These are phyloP conservation scores for Coelastrella sp. DNA, from an alignment of 139 green algal species.

Conservation along the genomic window DNA sequence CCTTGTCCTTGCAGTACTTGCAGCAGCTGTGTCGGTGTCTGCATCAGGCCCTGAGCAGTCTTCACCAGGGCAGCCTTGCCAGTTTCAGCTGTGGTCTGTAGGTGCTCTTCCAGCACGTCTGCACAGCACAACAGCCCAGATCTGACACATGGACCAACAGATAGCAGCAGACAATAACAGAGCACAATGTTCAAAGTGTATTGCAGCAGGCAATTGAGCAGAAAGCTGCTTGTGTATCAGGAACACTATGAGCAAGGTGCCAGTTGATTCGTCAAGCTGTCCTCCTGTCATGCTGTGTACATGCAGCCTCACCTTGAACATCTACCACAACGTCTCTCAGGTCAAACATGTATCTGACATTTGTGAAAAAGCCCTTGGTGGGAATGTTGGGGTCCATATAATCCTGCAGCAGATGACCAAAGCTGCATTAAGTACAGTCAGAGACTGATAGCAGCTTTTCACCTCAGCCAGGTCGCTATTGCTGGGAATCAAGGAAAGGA, in stretches of 20 bases:
- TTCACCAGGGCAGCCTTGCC: conserved; percentile 49
- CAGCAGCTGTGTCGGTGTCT: conserved; percentile 48
- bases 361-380: conserved; percentile 76
- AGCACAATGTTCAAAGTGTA: too few species aligned
- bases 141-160: too few species aligned
- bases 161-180: too few species aligned
- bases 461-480: too few species aligned
- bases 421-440: too few species aligned
- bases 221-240: too few species aligned
- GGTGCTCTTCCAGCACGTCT: conserved; percentile 58
- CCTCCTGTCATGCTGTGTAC: too few species aligned
- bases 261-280: too few species aligned
- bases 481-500: too few species aligned
- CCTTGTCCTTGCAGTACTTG: conserved; percentile 26
- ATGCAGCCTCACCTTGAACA: conserved; percentile 56
- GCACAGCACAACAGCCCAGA: not conserved
- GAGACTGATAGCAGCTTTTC: too few species aligned
- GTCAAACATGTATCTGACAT: conserved; percentile 89
- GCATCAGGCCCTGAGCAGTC: conserved; percentile 48
- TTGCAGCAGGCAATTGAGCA: too few species aligned
- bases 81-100: conserved; percentile 52
- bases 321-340: conserved; percentile 83
- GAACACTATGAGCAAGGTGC: too few species aligned
- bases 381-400: conserved; percentile 75
- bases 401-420: conserved; percentile 50